A percentile compares a stretch with the other conserved stretches of the same genome.
phyloP scores from a whole-genome alignment of 306 rosid species.

The Medicago lupulina region DNA sequence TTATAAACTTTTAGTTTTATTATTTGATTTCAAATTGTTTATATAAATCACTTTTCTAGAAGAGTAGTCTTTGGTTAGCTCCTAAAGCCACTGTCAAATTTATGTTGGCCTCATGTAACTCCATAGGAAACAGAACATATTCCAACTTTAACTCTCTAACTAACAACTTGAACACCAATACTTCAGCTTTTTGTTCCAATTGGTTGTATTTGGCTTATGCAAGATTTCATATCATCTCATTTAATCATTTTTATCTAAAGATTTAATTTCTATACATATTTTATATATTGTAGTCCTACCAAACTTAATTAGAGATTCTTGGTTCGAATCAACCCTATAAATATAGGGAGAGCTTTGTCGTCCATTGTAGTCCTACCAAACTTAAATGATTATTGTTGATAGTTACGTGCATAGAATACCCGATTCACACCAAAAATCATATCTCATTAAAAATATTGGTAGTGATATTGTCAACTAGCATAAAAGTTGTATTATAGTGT shows the following conservation, averaged over 20 bases:
- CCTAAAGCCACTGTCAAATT: slow-evolving; percentile 38
- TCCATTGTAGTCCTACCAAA: too few species aligned
- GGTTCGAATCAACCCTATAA: too few species aligned
- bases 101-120: slow-evolving; percentile 36
- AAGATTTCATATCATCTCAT: slow-evolving; percentile 19
- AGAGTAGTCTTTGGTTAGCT: slow-evolving; percentile 39
- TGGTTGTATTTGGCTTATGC: slow-evolving; percentile 13
- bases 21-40: slow-evolving; percentile 4
- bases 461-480: too few species aligned
- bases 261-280: too few species aligned
- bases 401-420: too few species aligned
- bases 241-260: background rate
- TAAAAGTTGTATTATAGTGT: too few species aligned
- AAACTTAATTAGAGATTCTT: too few species aligned
- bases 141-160: slow-evolving; percentile 31
- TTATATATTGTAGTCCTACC: too few species aligned
- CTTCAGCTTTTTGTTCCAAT: slow-evolving; percentile 1
- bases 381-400: too few species aligned
- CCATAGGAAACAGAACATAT: slow-evolving; percentile 42
- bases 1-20: background rate
- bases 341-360: too few species aligned
- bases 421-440: too few species aligned
- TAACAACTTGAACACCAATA: slow-evolving; percentile 15
- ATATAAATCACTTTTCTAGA: slow-evolving; percentile 29
- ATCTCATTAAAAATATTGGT: too few species aligned